phyloP scores from a whole-genome alignment of 352 stramenopile species.

The Phytophthora sansomeana region DNA sequence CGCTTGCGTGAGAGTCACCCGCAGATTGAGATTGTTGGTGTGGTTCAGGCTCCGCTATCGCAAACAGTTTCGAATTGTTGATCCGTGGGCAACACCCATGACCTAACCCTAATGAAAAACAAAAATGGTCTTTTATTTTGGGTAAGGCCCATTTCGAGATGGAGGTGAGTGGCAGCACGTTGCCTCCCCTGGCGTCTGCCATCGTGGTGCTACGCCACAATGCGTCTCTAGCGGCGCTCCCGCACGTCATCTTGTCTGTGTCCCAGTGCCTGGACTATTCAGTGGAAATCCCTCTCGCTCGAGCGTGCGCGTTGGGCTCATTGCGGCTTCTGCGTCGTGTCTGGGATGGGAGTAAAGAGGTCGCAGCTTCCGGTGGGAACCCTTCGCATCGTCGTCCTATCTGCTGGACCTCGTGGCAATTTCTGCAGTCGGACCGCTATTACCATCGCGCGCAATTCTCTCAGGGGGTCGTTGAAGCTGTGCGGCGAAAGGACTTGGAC shows the following conservation, averaged over 20 bases:
- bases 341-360: slow-evolving; percentile 26
- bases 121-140: no score
- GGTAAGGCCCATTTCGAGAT: no score
- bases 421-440: slow-evolving; percentile 22
- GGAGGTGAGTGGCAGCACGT: no score
- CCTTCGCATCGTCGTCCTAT: background rate
- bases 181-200: slow-evolving; percentile 15
- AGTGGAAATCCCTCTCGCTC: slow-evolving; percentile 22
- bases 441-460: slow-evolving; percentile 37
- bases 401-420: slow-evolving; percentile 26
- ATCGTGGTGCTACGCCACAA: slow-evolving; percentile 20
- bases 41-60: slow-evolving; percentile 5
- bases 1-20: slow-evolving; percentile 30
- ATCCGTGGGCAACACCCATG: no score
- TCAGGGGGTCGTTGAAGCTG: slow-evolving; percentile 27
- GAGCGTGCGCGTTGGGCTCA: slow-evolving; percentile 26
- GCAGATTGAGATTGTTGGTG: slow-evolving; percentile 33
- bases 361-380: background rate
- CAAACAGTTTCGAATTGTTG: background rate
- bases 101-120: no score
- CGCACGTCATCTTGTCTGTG: slow-evolving; percentile 26
- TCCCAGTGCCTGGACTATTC: slow-evolving; percentile 38
- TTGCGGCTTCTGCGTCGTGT: slow-evolving; percentile 27
- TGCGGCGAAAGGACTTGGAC: slow-evolving; percentile 15
- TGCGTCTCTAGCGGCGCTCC: slow-evolving; percentile 21